Base-by-base conservation (phyloP, 176 grass and related monocot genomes). In the Rhynchospora breviuscula region DNA sequence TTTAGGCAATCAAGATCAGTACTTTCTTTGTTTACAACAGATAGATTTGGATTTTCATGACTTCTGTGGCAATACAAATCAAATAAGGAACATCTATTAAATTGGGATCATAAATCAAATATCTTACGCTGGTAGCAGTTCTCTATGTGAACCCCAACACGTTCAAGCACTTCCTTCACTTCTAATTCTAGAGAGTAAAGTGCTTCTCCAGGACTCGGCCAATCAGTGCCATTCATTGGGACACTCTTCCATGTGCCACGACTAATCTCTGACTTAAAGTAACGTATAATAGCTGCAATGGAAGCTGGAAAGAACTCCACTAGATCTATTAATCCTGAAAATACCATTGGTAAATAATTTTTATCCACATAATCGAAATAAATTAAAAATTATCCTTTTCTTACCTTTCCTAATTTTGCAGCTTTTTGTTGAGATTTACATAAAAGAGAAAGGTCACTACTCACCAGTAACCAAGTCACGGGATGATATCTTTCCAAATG, bases 381-480 rank as follows among this genome's bases (percentile, higher is more conserved):
- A 47, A 8, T 70, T 29, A 25, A 17, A 17, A 29, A 86, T 83
- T 13, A 29, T 22, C 11, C 44, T 23, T 52, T 58, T 82, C 81
- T 77, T 77, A 83, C 56, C 35, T 18, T 66, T n/a, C n/a, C 35
- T 40, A 40, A 4, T 64, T 64, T 64, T 64, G 2, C 3, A 3
- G 3, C 2, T 17, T 64, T 22, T 64, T 64, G 21, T 64, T 18
- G 3, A 18, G 18, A 64, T 18, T 22, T 64, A 64, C 21, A 64
- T 64, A 1, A 18, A 2, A 22, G 1, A 17, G 33, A 47, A 35
- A 79, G 47, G 65, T 31, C 33, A 52, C 35, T 58, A 22, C 81
- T 79, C 66, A 96, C 93, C 90, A 76, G 93, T 96, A 75, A 89
- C 93, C 85, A 96, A 89, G 29, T 96, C 93, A 75, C 88, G 73